Evolutionary conservation across 768 basidiomycete species (phyloP), one percentile per base, ranked within the genome.

Genomic region (Pisolithus orientalis): DNA sequence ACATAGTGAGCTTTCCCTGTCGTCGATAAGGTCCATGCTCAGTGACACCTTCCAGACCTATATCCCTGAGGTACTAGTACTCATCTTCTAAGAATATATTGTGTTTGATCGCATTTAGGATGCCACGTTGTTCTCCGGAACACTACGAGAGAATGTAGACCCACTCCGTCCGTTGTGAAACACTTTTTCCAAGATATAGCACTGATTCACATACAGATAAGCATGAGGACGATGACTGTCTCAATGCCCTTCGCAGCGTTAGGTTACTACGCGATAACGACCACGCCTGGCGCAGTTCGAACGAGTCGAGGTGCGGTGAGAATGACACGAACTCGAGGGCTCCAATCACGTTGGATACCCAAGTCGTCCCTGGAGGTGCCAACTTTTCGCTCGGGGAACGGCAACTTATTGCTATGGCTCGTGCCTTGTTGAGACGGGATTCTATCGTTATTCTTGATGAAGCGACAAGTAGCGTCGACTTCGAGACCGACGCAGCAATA

Each of bases 311-410:
- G 3, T 9, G 10, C 25, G 85, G 3, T 74, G 73, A 11, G 67
- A 72, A 72, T 7, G 43, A 9, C 3, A 8, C 21, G 3, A 44
- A 17, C 49, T 60, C 29, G 85, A 80, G 62, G 75, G 73, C 1
- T 72, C 72, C 73, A 0, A 72, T 94, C 27, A 76, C 80, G 0
- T 75, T 95, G 3, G 83, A 89, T n/a, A 90, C 86, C 0, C 83
- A 86, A 54, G 86, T 95, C 7, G 89, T 89, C 0, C 77, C 89
- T 0, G 92, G 93, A 0, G 93, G 93, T 1, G 76, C 83, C 28
- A 95, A 96, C 71, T 94, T 96, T 67, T 93, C 90, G 1, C 90
- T 93, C 53, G 94, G 94, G 6, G 92, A 96, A 63, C 68, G 92
- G 7, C 94, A 97, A 60, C 71, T 92, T n/a, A 87, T 92, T 50